Percentiles rank a stretch among this genome's conserved stretches.
Evolutionary conservation across 1,284 basidiomycete species (phyloP).

Genomic region (Rhodotorula glutinis): DNA sequence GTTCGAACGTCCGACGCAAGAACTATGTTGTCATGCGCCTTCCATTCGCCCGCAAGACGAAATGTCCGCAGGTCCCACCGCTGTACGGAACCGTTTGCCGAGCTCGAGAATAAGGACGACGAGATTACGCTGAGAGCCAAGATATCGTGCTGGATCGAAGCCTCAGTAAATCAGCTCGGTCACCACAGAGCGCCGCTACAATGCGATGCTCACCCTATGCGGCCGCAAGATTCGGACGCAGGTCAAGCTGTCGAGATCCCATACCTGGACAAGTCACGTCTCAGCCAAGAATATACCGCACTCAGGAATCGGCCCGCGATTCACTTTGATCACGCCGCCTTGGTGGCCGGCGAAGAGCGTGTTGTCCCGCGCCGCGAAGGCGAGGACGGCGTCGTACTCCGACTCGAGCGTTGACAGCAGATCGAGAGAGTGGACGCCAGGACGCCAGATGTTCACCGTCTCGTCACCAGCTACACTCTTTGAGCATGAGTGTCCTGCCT

Average conservation of each 20-base stretch:
- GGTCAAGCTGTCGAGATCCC: conserved; percentile 85
- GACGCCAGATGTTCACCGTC: conserved; percentile 47
- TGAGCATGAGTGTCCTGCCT: background rate
- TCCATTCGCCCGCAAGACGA: conserved; percentile 75
- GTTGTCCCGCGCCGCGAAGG: conserved; percentile 69
- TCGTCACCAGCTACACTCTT: conserved; percentile 46
- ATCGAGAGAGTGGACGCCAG: conserved; percentile 22
- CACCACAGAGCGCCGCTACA: background rate
- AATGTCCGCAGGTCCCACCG: conserved; percentile 69
- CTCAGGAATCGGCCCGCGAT: background rate
- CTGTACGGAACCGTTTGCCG: conserved; percentile 75
- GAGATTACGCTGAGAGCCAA: conserved; percentile 71
- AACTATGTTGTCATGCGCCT: conserved; percentile 70
- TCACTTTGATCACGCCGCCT: conserved; percentile 72
- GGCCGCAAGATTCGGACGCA: conserved; percentile 80
- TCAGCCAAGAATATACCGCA: background rate
- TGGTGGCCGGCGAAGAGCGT: conserved; percentile 90
- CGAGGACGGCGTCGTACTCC: conserved; percentile 61
- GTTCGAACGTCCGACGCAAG: conserved; percentile 50
- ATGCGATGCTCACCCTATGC: conserved; percentile 59
- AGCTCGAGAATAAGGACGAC: conserved; percentile 75
- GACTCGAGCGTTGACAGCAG: conserved; percentile 40
- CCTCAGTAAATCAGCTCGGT: background rate
- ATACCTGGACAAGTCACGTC: conserved; percentile 56
- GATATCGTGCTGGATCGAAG: conserved; percentile 56